Base-by-base conservation (phyloP, 2,329 filamentous ascomycete genomes). In the Verticillium dahliae region DNA sequence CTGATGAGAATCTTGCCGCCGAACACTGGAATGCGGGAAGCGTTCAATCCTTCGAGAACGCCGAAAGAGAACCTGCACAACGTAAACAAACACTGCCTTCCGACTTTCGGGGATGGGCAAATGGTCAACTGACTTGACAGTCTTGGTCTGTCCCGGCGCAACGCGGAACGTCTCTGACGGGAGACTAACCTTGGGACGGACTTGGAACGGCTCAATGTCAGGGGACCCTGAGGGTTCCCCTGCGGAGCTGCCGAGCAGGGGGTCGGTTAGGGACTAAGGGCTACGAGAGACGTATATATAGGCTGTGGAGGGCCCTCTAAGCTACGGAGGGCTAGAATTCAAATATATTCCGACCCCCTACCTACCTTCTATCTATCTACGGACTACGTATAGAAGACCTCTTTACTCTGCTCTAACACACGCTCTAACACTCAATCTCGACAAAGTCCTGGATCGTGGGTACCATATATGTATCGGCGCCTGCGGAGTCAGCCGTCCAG, bases 1-100 rank as follows among this genome's bases (percentile, higher is more conserved):
- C 65, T 66, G 45, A 75, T 65, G 14, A 72, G 61, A 41, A 75
- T 67, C 62, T 73, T 74, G 34, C 74, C 74, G 50, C 72, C 71
- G 58, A 75, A 75, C 27, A 74, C 64, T 4, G 73, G 73, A 56
- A 76, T 61, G 39, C 58, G 59, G n/a, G 64, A 45, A n/a, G 62
- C 31, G 61, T 65, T 65, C 61, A 72, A 71, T n/a, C 69, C 68
- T 11, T 63, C 56, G 15, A 52, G 62, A 38, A 64, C 45, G 11
- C 71, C 72, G 11, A 69, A 71, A 18, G 67, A 68, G 56, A 74
- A 70, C 55, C 68, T 67, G 62, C 27, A 31, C 27, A 31, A 31
- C 4, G 5, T 73, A 61, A 11, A 65, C 70, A 13, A 57, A 2
- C 41, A 33, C 27, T 31, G 56, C 6, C 18, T 10, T 14, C 18